Evolutionary conservation across 768 basidiomycete genomes (phyloP), one percentile per base, ranked within the genome.

Genomic region (Pulveroboletus sp.): DNA sequence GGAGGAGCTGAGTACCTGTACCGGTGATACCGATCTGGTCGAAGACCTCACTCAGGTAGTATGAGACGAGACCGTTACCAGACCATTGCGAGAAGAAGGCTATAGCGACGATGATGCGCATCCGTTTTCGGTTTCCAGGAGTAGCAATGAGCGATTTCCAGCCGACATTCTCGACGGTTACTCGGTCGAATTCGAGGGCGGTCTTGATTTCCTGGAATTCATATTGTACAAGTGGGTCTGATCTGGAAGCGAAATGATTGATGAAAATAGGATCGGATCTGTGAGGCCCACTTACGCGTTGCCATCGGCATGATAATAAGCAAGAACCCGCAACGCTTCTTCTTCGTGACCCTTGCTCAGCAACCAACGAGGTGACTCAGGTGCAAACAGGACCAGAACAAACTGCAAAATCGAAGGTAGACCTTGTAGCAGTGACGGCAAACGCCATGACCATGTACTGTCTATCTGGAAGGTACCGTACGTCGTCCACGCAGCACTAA

Each of bases 71-170:
- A 62, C 88, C 88, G 59, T 89, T 89, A 12, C 86, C 88, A 9
- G 85, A 89, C 88, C 86, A 89, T 59, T 88, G 85, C 3, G 86
- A 89, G 77, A 90, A 89, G 77, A 86, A 86, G 41, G 85, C 86
- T 48, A 90, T 72, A 41, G 83, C 84, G 54, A 86, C 64, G 65
- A 91, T 85, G 66, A 90, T 85, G 48, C 77, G 70, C 76, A 91
- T 77, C 50, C 90, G 86, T 67, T 74, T 82, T 55, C 80, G 73
- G 76, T 92, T 92, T 45, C 88, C 89, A 27, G 75, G 66, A 39
- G 78, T 87, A 38, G 71, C 59, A 62, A 89, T 68, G 56, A 93
- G 76, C 3, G 84, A 75, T 59, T 77, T 81, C 83, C 83, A 91
- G 51, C 82, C 83, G 39, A 86, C 69, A 54, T 80, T 81, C 45